Conservation (phyloP, 768 basidiomycete genomes). For the Lentinula raphanica region DNA sequence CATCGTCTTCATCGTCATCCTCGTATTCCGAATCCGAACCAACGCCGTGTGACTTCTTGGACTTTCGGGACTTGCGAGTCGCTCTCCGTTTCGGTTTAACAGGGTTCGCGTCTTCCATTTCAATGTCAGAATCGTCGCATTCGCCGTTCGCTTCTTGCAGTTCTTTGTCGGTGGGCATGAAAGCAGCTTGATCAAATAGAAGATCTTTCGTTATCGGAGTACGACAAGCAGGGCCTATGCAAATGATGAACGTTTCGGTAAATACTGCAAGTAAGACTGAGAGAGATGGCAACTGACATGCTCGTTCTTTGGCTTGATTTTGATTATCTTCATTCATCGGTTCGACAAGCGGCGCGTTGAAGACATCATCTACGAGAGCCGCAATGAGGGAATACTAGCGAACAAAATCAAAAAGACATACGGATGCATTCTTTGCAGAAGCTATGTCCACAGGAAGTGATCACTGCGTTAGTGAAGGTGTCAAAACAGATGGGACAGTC, state of each 20-base stretch:
- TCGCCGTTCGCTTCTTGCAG: conserved; percentile 15
- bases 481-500: conserved; percentile 72
- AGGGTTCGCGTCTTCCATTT: conserved; percentile 22
- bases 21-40: conserved; percentile 21
- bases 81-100: conserved; percentile 26
- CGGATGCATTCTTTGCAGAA: conserved; percentile 61
- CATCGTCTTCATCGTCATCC: conserved; percentile 24
- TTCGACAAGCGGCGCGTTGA: conserved; percentile 33
- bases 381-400: not conserved
- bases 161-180: conserved; percentile 55
- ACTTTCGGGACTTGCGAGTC: no score
- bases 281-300: conserved; percentile 34
- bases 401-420: conserved; percentile 13
- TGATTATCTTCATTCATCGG: conserved; percentile 26
- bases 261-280: not conserved
- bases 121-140: conserved; percentile 25
- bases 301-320: conserved; percentile 37
- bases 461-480: conserved; percentile 41
- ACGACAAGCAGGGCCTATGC: conserved; percentile 66
- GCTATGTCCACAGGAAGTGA: conserved; percentile 56
- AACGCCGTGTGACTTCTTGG: no score
- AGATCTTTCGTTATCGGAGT: conserved; percentile 37
- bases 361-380: conserved; percentile 31
- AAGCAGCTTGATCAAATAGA: conserved; percentile 52
- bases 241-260: not conserved